Evolutionary conservation across 2,329 filamentous ascomycete genomes (phyloP), one percentile per base, ranked within the genome.

Genomic region (Incumbomyces lentus): DNA sequence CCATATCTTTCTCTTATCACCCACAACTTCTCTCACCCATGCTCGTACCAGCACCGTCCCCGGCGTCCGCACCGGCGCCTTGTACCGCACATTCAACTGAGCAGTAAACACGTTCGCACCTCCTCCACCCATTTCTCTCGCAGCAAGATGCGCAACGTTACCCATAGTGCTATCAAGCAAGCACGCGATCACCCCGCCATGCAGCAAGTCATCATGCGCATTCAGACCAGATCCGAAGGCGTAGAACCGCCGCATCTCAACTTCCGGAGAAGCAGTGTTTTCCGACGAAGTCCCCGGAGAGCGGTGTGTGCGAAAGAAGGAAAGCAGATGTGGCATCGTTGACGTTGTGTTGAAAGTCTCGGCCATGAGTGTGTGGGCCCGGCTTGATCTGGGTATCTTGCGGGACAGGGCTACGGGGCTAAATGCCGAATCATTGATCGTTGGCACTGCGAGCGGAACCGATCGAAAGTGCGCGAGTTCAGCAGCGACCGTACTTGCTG

Each of bases 51-150:
- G 59, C n/a, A 66, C 46, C 31, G 62, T 50, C 11, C 59, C 64
- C 5, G 66, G 66, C 13, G 60, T 62, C 2, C 35, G 40, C 26
- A 68, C 62, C 1, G 63, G 65, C 45, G 55, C 58, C 48, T 59
- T 59, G 53, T 68, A 70, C 44, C 66, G 55, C 30, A 68, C 54
- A 55, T 68, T 66, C 49, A 70, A 50, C 38, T 67, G 65, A 13
- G 60, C 56, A 0, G 67, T 70, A 38, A 62, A 69, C 17, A 64
- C 58, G 39, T 45, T 16, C 1, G n/a, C 14, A 13, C 10, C 35
- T n/a, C 33, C 38, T 2, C 18, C 31, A 17, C 12, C 30, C 14
- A 36, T 11, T 17, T 39, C 19, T 10, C 33, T 16, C 40, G 49
- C 32, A 7, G 48, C 33, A 26, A 49, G 34, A 2, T 40, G 48